Evolutionary conservation across 306 rosid species (phyloP), one percentile per base, ranked within the genome.

Genomic region (Aeschynomene evenia): DNA sequence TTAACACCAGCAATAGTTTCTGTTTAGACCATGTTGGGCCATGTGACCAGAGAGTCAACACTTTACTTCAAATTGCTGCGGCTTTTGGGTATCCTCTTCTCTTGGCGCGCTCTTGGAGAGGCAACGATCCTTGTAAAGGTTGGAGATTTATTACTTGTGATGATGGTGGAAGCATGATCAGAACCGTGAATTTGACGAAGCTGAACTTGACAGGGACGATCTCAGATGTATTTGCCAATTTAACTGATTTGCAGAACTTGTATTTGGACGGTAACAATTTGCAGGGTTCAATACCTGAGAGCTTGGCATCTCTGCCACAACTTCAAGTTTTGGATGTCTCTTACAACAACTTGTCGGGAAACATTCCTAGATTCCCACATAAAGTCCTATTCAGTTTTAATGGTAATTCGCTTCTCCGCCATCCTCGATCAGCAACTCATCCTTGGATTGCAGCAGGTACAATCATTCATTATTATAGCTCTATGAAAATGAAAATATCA

Each of bases 221-320:
- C 39, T 88, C 95, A 4, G 77, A 90, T 1, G 85, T 74, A 0
- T 81, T 81, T 60, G 77, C 80, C 5, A 81, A 78, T 21, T 83
- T 69, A 37, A 83, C 87, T 3, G 57, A 80, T 14, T 46, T 88
- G 60, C 66, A 70, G 49, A 73, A 4, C 20, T 75, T 88, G 82
- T 9, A 40, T 40, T 43, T 85, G 66, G 71, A 19, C 6, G 74
- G 71, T 15, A 88, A 88, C 50, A 56, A 63, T 45, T 76, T 88
- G 78, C 64, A 74, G 0, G 88, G 95, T 5, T 9, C 80, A 2
- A 83, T 88, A 13, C 91, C 51, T 5, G 10, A 45, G 0, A 16
- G 10, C 18, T 45, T 45, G 21, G 4, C 21, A 45, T n/a, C 9
- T 4, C 1, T 45, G 10, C 51, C 8, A 5, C 19, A 45, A 1